phyloP scores from a whole-genome alignment of 2,329 filamentous ascomycete genomes.

The Colletotrichum neosansevieriae region DNA sequence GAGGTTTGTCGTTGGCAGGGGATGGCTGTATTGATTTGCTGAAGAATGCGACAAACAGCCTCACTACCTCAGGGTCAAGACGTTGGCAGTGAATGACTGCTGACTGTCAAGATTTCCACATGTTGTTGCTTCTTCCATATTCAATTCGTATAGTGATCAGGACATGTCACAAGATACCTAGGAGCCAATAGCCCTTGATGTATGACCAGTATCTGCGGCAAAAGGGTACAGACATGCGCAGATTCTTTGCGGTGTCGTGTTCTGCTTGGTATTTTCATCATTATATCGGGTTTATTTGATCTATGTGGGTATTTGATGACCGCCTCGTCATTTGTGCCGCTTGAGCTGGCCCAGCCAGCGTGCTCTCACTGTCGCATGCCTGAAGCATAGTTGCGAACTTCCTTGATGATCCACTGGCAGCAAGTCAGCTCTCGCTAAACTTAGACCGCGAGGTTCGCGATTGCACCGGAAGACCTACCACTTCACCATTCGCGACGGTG shows the following conservation, averaged over 20 bases:
- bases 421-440: conserved; percentile 35
- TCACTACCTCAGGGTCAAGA: not conserved
- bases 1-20: not conserved
- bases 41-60: not conserved
- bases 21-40: not conserved
- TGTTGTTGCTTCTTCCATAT: too few species aligned
- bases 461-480: conserved; percentile 59
- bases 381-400: conserved; percentile 59
- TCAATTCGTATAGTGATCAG: too few species aligned
- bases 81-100: too few species aligned
- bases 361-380: not conserved
- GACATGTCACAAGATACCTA: too few species aligned
- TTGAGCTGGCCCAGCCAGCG: not conserved
- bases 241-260: too few species aligned
- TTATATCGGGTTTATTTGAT: not conserved
- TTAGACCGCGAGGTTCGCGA: not conserved
- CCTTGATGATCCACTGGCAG: conserved; percentile 73
- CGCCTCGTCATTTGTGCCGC: conserved; percentile 8
- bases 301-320: conserved; percentile 15
- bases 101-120: too few species aligned
- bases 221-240: not conserved
- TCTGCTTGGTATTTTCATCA: too few species aligned
- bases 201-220: too few species aligned
- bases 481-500: conserved; percentile 86
- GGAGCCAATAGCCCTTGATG: too few species aligned